Evolutionary conservation across 345 rosid genomes (phyloP), one percentile per base, ranked within the genome.

Genomic region (Aurinia saxatilis): DNA sequence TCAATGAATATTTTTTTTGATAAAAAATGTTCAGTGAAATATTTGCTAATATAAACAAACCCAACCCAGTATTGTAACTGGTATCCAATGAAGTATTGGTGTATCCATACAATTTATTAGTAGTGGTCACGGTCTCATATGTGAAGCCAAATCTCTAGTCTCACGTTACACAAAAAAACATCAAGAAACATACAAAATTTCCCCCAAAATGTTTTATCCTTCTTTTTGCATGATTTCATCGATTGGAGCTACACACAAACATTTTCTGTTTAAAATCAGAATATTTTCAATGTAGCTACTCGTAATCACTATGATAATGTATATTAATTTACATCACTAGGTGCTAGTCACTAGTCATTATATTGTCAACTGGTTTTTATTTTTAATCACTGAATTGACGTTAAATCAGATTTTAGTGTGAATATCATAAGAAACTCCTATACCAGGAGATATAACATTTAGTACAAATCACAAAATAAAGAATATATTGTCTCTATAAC

Each of bases 1-100:
- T 54, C 7, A 7, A 34, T 48, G 70, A 56, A 61, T 38, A 7
- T 1, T 21, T 21, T 21, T 2, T 21, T 21, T 21, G 25, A 21
- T 21, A 21, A 21, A 21, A 21, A 21, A 21, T 2, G 25, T 21
- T 21, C 25, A 21, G 4, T 21, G 2, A 21, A 1, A 21, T 21
- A 55, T 47, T 18, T 15, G 39, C 16, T 37, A 15, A 19, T 53
- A 46, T 14, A 46, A 54, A 70, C 69, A 46, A 14, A 44, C 11
- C 12, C 5, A 53, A 29, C 30, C 17, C 45, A 40, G 44, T 50
- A 31, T 27, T 35, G 46, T 7, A 57, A 66, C 38, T 36, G 62
- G 71, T 58, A 71, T 71, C 75, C 71, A 58, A 72, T 72, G 66
- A 65, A 34, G 55, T 44, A 58, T 50, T 50, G 49, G 55, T 50